Conservation (phyloP, 2,329 filamentous ascomycete species). For the Exophiala alcalophila region DNA sequence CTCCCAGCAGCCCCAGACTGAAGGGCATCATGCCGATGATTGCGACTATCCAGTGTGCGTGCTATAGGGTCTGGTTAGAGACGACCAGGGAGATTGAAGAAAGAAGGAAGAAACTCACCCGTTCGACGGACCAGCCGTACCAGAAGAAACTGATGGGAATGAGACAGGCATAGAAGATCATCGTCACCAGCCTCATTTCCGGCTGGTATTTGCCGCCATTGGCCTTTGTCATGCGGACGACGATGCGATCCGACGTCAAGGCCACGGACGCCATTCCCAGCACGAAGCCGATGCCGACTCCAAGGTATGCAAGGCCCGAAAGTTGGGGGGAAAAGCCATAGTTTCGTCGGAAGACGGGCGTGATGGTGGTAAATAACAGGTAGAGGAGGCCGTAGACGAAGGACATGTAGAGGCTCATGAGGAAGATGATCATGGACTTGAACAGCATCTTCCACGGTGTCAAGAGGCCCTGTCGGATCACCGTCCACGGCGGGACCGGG, state of each 20-base stretch:
- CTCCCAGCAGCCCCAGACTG: slow-evolving; percentile 40
- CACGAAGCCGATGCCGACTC: slow-evolving; percentile 58
- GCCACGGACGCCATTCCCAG: slow-evolving; percentile 48
- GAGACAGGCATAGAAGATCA: slow-evolving; percentile 49
- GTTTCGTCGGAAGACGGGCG: slow-evolving; percentile 56
- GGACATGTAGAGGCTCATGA: slow-evolving; percentile 45
- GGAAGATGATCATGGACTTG: slow-evolving; percentile 58
- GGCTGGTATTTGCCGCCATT: slow-evolving; percentile 37
- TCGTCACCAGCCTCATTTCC: slow-evolving; percentile 55
- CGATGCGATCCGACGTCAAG: slow-evolving; percentile 44
- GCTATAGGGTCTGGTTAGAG: slow-evolving; percentile 1
- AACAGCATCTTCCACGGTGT: slow-evolving; percentile 53
- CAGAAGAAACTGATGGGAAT: slow-evolving; percentile 47
- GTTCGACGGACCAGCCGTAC: slow-evolving; percentile 52
- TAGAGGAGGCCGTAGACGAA: slow-evolving; percentile 60
- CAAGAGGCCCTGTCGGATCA: slow-evolving; percentile 39
- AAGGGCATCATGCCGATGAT: slow-evolving; percentile 41
- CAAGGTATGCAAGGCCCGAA: slow-evolving; percentile 58
- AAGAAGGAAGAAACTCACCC: no score
- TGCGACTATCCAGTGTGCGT: slow-evolving; percentile 47
- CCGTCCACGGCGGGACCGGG: background rate
- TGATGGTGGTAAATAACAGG: slow-evolving; percentile 59
- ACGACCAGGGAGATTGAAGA: slow-evolving; percentile 31
- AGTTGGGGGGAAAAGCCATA: slow-evolving; percentile 54
- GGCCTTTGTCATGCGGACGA: slow-evolving; percentile 29